A percentile compares a stretch with the other conserved stretches of the same genome.
phyloP scores from a whole-genome alignment of 2,329 filamentous ascomycete species.

The Sporothrix schenckii region DNA sequence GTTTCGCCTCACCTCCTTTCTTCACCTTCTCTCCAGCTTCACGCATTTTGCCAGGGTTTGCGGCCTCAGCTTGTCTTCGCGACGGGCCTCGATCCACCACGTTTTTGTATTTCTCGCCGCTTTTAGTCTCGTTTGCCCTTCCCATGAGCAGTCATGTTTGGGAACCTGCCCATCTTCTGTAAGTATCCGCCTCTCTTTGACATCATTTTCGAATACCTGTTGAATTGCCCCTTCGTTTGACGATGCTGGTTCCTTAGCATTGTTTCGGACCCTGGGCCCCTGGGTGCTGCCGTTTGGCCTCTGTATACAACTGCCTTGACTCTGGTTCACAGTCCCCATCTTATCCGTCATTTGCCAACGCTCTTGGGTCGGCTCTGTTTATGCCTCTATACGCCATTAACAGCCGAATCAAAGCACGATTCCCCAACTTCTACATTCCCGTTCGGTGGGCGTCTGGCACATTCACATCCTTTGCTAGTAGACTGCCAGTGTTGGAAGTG shows the following conservation, averaged over 20 bases:
- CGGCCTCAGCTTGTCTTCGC: not conserved
- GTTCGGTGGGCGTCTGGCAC: not conserved
- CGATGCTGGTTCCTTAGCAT: not conserved
- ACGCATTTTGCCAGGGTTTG: not conserved
- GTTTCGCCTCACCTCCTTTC: not conserved
- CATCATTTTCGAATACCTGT: not conserved
- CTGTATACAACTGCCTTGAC: not conserved
- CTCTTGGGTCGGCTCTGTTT: conserved; percentile 3
- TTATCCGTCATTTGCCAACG: not conserved
- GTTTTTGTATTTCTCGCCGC: not conserved
- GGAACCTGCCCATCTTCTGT: conserved; percentile 48
- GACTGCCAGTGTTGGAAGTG: not conserved
- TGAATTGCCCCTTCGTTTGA: not conserved
- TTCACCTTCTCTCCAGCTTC: not conserved
- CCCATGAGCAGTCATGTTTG: conserved; percentile 47
- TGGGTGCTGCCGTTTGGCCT: not conserved
- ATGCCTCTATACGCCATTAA: conserved; percentile 21
- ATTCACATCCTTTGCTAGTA: not conserved
- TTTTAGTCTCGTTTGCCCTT: not conserved
- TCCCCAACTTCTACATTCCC: not conserved
- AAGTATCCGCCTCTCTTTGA: conserved; percentile 39
- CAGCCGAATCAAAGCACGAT: conserved; percentile 8
- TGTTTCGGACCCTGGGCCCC: conserved; percentile 17
- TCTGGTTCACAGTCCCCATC: not conserved
- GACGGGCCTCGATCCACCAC: not conserved